Percentiles rank a stretch among this genome's conserved stretches.
These are phyloP conservation scores for Sclerotiophoma versabilis DNA, from an alignment of 2,329 filamentous ascomycete genomes.

Conservation along the genomic window DNA sequence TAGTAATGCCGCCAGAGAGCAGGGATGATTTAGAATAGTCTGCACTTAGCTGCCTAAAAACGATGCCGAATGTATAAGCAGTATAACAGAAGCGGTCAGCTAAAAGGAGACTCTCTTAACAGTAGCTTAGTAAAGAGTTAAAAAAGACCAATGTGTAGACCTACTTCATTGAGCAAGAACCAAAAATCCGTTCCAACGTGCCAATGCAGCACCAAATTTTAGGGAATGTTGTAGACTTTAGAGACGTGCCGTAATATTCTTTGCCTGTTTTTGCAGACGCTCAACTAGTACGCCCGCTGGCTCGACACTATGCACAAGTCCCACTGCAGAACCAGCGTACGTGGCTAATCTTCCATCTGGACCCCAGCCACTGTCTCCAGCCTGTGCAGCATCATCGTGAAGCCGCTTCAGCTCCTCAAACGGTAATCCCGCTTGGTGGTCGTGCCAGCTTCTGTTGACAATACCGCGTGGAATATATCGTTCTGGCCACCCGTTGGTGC, in stretches of 20 bases:
- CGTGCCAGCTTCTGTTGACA: constrained; percentile 60
- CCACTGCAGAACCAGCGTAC: constrained; percentile 68
- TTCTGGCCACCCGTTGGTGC: constrained; percentile 64
- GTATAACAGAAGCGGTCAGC: no score
- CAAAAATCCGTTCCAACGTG: no score
- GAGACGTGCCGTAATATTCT: neutral
- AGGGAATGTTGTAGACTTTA: no score
- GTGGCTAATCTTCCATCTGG: constrained; percentile 61
- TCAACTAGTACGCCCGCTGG: constrained; percentile 59
- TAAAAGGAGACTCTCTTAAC: no score
- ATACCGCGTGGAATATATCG: constrained; percentile 63
- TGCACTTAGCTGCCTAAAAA: no score
- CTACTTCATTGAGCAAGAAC: no score
- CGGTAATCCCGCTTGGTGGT: constrained; percentile 48
- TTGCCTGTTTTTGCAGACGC: neutral
- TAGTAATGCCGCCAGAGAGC: no score
- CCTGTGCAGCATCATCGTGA: constrained; percentile 57
- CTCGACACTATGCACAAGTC: constrained; percentile 60
- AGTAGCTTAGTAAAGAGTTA: no score
- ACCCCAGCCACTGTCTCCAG: constrained; percentile 61
- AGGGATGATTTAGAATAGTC: no score
- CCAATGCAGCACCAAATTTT: no score
- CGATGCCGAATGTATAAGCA: no score
- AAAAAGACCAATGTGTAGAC: no score
- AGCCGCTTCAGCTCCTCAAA: constrained; percentile 52